A percentile compares a stretch with the other conserved stretches of the same genome.
These are phyloP conservation scores for Mallotus nudiflorus DNA, from an alignment of 345 rosid genomes.

Conservation along the genomic window DNA sequence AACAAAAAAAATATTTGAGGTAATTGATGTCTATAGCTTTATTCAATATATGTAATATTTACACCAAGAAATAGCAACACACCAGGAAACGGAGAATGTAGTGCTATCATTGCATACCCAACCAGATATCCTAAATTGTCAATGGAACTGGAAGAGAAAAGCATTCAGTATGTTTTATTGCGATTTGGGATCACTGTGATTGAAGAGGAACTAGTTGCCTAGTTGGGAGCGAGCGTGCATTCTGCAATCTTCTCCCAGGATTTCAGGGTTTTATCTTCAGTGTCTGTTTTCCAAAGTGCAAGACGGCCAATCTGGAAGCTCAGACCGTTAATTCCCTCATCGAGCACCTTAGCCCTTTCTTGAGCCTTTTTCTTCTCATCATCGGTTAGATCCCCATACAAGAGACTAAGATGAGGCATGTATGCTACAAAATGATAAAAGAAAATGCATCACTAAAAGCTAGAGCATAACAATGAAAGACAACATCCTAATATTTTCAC, in stretches of 20 bases:
- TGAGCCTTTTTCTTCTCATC: slow-evolving; percentile 72
- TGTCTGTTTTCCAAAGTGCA: slow-evolving; percentile 61
- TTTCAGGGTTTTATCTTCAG: slow-evolving; percentile 55
- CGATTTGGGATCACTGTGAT: not conserved
- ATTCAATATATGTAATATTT: not conserved
- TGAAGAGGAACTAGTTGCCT: slow-evolving; percentile 14
- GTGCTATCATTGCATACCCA: not conserved
- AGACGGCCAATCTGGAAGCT: slow-evolving; percentile 59
- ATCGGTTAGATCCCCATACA: slow-evolving; percentile 69
- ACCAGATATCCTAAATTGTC: not conserved
- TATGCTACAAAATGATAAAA: slow-evolving; percentile 48
- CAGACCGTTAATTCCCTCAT: slow-evolving; percentile 45
- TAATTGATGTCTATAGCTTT: too few relatives aligned
- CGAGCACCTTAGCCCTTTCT: slow-evolving; percentile 57
- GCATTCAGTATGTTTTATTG: not conserved
- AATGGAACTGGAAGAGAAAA: not conserved
- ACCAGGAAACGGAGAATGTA: too few relatives aligned
- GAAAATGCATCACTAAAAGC: not conserved
- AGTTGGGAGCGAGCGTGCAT: slow-evolving; percentile 43
- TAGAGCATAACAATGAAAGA: not conserved
- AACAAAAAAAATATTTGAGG: too few relatives aligned
- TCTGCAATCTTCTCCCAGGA: slow-evolving; percentile 82
- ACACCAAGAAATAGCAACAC: too few relatives aligned
- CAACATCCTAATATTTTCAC: not conserved
- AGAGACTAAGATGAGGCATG: slow-evolving; percentile 89